These are phyloP conservation scores for Galeopsis tetrahit DNA, from an alignment of 257 asterid species.

Conservation along the genomic window DNA sequence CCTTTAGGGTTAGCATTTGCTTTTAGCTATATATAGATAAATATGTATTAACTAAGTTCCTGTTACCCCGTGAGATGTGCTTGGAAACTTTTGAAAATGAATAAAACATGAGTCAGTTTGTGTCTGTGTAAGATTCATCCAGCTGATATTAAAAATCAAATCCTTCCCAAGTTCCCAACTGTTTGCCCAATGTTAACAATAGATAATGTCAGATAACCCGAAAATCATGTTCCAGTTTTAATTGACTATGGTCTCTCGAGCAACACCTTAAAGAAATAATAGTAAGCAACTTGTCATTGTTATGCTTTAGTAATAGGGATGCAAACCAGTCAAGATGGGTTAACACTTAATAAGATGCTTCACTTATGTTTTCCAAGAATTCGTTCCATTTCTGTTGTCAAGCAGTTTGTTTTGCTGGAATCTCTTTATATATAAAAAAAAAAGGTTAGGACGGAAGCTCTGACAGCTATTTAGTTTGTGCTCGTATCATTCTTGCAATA, in stretches of 20 bases:
- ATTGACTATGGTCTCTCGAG: neutral
- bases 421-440: conserved; percentile 38
- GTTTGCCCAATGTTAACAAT: neutral
- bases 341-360: conserved; percentile 4
- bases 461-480: conserved; percentile 48
- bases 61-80: conserved; percentile 19
- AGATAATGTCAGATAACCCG: neutral
- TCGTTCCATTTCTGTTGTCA: conserved; percentile 25
- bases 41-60: neutral
- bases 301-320: neutral
- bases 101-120: neutral
- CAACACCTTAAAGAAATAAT: neutral
- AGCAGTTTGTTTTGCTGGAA: conserved; percentile 36
- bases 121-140: conserved; percentile 6
- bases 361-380: conserved; percentile 23
- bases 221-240: neutral
- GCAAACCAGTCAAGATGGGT: neutral
- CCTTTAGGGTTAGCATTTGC: neutral
- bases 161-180: neutral
- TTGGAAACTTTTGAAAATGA: conserved; percentile 7
- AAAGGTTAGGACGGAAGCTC: conserved; percentile 43
- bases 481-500: conserved; percentile 50
- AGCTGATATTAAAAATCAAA: conserved; percentile 5
- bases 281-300: neutral
- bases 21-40: neutral